Base-by-base conservation (phyloP, 208 protist genomes). In the Wallacemonas sp. region DNA sequence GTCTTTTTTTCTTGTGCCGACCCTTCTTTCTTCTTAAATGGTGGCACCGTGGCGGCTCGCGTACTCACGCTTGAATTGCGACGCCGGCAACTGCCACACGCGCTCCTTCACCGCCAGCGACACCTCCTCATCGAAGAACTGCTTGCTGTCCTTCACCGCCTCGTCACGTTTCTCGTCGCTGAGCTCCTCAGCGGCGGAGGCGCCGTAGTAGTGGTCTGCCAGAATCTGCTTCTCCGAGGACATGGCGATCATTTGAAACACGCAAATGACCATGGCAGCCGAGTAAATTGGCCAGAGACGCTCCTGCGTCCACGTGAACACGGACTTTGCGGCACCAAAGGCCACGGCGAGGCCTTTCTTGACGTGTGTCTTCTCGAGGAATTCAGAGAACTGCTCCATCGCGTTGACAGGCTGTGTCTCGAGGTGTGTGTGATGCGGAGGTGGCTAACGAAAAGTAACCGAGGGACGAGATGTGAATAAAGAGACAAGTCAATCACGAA, bases 171-270 rank as follows among this genome's bases (percentile, higher is more conserved):
- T 48, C 45, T 71, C 46, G 17, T 72, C 68, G 21, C 72, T 69
- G 30, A 54, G 27, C 59, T 66, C 68, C 37, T 58, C 66, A 12
- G 66, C 62, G 9, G 65, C 52, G 13, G 66, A 32, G n/a, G 27
- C 34, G 34, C 89, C 89, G 66, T 80, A 92, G 67, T 87, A 85
- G 76, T 91, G 78, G 52, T 95, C 89, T 3, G 89, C 89, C 12
- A 95, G 15, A 5, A 89, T 89, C 66, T 95, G 89, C 75, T 95
- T 95, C 69, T 95, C 89, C 13, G 83, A 79, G 26, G 86, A 71
- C 30, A 74, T 37, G 32, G 79, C 81, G 48, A 95, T 74, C 81
- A 91, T 86, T 53, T 81, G 73, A 38, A 95, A 87, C 46, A 86
- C 65, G 32, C 79, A 92, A 63, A 95, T 32, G 44, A 95, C 50